phyloP scores from a whole-genome alignment of 768 basidiomycete genomes.

The Rubroboletus satanas region DNA sequence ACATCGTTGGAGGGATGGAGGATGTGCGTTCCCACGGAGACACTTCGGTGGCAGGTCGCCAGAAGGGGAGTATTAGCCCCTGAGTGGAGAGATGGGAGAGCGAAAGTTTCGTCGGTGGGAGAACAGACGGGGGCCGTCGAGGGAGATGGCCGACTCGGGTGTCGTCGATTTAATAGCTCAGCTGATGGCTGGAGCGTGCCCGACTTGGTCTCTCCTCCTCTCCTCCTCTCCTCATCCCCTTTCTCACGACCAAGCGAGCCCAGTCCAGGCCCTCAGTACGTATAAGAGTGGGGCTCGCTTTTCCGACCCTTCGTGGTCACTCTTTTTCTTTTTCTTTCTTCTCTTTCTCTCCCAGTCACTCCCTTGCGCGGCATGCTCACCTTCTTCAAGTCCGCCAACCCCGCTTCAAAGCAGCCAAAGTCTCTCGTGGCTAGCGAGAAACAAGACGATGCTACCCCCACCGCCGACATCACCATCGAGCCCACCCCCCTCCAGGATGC shows the following conservation, averaged over 20 bases:
- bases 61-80: constrained; percentile 2
- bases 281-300: constrained; percentile 20
- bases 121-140: neutral
- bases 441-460: neutral
- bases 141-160: too few relatives aligned
- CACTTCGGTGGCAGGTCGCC: constrained; percentile 11
- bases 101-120: neutral
- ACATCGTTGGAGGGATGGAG: constrained; percentile 31
- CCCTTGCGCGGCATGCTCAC: constrained; percentile 16
- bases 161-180: neutral
- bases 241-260: constrained; percentile 30
- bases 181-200: neutral
- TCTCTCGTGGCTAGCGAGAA: neutral
- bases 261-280: constrained; percentile 16
- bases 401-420: constrained; percentile 10
- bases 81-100: neutral
- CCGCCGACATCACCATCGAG: constrained; percentile 2
- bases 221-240: neutral
- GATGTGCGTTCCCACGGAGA: constrained; percentile 3
- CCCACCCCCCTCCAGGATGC: constrained; percentile 1
- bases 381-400: constrained; percentile 21
- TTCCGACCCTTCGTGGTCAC: constrained; percentile 1
- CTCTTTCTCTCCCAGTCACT: neutral
- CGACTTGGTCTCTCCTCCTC: neutral
- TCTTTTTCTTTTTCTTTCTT: neutral